Percentiles rank a stretch among this genome's conserved stretches.
Evolutionary conservation across 257 asterid species (phyloP).

Genomic region (Coffea eugenioides): DNA sequence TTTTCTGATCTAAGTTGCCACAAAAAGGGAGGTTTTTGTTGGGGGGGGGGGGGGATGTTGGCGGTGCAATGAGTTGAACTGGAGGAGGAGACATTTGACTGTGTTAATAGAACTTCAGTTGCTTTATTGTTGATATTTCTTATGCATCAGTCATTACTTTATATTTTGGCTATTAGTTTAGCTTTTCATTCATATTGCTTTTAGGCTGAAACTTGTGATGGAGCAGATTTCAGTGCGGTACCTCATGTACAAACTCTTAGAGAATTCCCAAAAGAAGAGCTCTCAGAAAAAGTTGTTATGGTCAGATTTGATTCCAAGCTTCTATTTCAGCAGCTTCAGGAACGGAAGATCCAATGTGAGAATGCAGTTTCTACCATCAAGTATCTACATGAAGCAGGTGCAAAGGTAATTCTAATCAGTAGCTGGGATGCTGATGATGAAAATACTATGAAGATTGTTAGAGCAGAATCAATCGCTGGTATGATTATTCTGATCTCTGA

Average conservation of each 20-base stretch:
- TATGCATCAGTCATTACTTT: background rate
- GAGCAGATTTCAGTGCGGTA: slow-evolving; percentile 29
- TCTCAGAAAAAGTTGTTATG: slow-evolving; percentile 63
- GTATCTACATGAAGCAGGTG: slow-evolving; percentile 60
- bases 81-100: background rate
- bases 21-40: too few relatives aligned
- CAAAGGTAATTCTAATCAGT: slow-evolving; percentile 63
- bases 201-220: slow-evolving; percentile 44
- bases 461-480: slow-evolving; percentile 65
- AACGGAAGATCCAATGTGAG: slow-evolving; percentile 31
- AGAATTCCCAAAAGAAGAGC: slow-evolving; percentile 58
- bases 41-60: too few relatives aligned
- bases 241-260: slow-evolving; percentile 71
- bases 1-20: background rate
- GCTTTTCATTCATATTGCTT: slow-evolving; percentile 7
- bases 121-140: background rate
- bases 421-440: slow-evolving; percentile 50
- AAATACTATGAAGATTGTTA: slow-evolving; percentile 22
- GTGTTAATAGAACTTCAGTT: background rate
- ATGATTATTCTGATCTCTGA: slow-evolving; percentile 12
- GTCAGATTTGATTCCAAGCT: slow-evolving; percentile 67
- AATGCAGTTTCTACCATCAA: slow-evolving; percentile 58
- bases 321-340: slow-evolving; percentile 38
- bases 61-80: background rate
- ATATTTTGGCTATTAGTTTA: slow-evolving; percentile 4